Base-by-base conservation (phyloP, 2,329 filamentous ascomycete genomes). In the Calonectria henricotiae region DNA sequence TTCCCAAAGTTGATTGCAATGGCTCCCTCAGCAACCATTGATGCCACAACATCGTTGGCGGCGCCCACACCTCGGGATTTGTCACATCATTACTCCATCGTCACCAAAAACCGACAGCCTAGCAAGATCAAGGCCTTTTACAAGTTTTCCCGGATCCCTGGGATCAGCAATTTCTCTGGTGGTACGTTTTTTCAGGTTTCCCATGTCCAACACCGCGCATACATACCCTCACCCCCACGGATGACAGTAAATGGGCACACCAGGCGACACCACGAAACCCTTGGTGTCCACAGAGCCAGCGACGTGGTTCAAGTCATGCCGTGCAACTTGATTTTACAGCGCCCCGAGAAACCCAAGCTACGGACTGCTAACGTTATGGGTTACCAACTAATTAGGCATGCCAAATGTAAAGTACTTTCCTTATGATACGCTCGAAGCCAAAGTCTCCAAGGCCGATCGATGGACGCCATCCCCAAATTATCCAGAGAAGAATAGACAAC, bases 351-450 rank as follows among this genome's bases (percentile, higher is more conserved):
- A 27, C 23, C 54, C 46, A 11, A 37, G 35, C 30, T 39, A 41
- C 35, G 43, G 20, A 7, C 25, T 23, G 41, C 74, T 78, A 60
- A 77, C 51, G 60, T 46, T 51, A 44, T 30, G 17, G 8, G 13
- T 47, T 20, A 44, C 23, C 46, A 54, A 54, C 30, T 35, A 23
- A 35, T 3, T 73, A 95, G 94, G 94, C 70, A 89, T 97, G 25
- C 95, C 95, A 17, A 92, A 96, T 81, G 86, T 92, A 44, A 88
- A 89, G 68, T 94, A 94, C 83, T 98, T 98, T 79, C 95, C 95
- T 9, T 98, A 93, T 82, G 95, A 98, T 77, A 96, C 94, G 0
- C 90, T 98, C 72, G 94, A 97, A 82, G 94, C 95, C 46, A 91
- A 92, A 74, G 90, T 92, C 71, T 94, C 94, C 37, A 89, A 89